These are phyloP conservation scores for Paxillus rubicundulus DNA, from an alignment of 768 basidiomycete species.

Conservation along the genomic window DNA sequence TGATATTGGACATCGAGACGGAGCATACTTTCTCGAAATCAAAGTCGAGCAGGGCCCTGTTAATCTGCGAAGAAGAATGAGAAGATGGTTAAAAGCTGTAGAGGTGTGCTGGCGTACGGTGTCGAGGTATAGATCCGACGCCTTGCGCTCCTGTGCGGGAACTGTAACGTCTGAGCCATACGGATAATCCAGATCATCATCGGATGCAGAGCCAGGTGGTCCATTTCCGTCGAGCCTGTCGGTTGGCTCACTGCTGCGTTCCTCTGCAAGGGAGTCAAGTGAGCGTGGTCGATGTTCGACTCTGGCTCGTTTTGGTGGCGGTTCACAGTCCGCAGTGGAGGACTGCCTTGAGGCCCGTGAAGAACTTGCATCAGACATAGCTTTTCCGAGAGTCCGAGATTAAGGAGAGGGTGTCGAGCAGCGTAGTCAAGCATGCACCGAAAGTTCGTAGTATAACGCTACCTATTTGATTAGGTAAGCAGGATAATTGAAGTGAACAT, in stretches of 20 bases:
- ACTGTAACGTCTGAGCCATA: conserved; percentile 27
- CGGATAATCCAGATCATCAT: conserved; percentile 25
- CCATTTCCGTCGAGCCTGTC: conserved; percentile 30
- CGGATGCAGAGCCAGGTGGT: conserved; percentile 16
- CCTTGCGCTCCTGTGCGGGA: conserved; percentile 31
- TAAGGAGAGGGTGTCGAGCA: background rate
- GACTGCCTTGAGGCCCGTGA: conserved; percentile 7
- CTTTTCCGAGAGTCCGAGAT: background rate
- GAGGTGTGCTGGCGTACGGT: conserved; percentile 56
- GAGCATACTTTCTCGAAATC: conserved; percentile 99
- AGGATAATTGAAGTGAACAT: background rate
- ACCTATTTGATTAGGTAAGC: conserved; percentile 21
- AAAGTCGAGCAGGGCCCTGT: conserved; percentile 88
- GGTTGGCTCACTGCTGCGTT: conserved; percentile 26
- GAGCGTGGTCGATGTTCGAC: conserved; percentile 13
- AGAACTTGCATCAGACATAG: conserved; percentile 14
- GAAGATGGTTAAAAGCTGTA: conserved; percentile 8
- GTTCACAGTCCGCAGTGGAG: conserved; percentile 16
- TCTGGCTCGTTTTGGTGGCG: conserved; percentile 30
- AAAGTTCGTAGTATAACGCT: background rate
- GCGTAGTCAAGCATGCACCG: background rate
- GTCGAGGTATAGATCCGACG: conserved; percentile 92
- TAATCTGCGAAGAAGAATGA: conserved; percentile 59
- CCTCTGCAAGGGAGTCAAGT: conserved; percentile 14
- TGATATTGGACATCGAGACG: conserved; percentile 93